phyloP scores from a whole-genome alignment of 1,284 basidiomycete species.

The Ceratobasidium sp. region DNA sequence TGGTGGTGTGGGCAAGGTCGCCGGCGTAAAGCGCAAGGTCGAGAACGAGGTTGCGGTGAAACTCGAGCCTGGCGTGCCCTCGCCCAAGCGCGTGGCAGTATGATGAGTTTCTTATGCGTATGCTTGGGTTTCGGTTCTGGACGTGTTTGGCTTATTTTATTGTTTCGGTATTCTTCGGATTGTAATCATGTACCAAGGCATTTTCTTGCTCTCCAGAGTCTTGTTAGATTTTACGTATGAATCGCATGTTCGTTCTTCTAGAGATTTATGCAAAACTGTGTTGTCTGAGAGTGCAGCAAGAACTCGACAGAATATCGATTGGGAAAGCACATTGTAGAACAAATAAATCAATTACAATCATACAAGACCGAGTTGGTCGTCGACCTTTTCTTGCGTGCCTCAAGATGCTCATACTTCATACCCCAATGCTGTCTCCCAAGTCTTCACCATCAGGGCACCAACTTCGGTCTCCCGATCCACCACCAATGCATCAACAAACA shows the following conservation, averaged over 20 bases:
- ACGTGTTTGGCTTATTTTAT: conserved; percentile 1
- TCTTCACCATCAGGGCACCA: conserved; percentile 33
- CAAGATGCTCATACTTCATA: conserved; percentile 12
- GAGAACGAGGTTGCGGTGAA: conserved; percentile 49
- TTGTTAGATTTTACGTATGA: conserved; percentile 31
- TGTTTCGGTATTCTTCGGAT: background rate
- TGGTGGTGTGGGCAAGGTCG: conserved; percentile 47
- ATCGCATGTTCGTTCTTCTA: conserved; percentile 24
- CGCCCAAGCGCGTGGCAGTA: conserved; percentile 25
- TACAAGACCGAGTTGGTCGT: background rate
- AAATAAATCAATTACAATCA: conserved; percentile 40
- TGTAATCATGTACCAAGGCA: conserved; percentile 19
- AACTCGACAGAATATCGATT: background rate
- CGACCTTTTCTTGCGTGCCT: background rate
- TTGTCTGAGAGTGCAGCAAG: background rate
- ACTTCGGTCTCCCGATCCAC: conserved; percentile 27
- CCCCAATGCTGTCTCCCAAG: conserved; percentile 36
- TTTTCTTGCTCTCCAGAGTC: conserved; percentile 4
- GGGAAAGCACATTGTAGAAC: background rate
- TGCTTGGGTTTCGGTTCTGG: conserved; percentile 8
- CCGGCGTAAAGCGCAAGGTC: conserved; percentile 55
- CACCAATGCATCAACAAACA: conserved; percentile 25
- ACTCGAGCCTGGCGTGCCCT: conserved; percentile 22
- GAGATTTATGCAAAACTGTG: background rate
- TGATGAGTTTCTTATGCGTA: background rate